Conservation (phyloP, 176 grass and related monocot genomes). For the Saccharum spontaneum region DNA sequence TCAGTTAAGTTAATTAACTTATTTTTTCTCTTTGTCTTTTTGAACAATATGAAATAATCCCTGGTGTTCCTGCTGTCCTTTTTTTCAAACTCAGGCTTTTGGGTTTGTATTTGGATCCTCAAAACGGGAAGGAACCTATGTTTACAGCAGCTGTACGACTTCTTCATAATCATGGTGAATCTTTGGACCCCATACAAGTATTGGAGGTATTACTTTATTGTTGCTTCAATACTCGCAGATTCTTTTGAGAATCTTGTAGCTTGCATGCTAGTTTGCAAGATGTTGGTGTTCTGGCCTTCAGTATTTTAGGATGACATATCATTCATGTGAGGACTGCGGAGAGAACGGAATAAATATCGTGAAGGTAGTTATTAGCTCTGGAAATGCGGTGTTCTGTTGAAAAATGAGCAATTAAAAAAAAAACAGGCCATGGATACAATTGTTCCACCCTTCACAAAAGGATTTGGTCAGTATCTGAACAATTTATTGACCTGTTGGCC, state of each 20-base stretch:
- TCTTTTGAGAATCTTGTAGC: constrained; percentile 7
- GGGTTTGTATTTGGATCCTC: constrained; percentile 95
- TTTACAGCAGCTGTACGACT: constrained; percentile 93
- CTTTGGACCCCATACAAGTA: constrained; percentile 94
- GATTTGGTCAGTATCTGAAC: background rate
- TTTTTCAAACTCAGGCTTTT: constrained; percentile 56
- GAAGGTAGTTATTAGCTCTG: background rate
- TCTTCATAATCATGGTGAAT: constrained; percentile 94
- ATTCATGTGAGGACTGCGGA: background rate
- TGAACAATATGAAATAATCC: constrained; percentile 18
- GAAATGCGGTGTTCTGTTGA: background rate
- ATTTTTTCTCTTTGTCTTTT: background rate
- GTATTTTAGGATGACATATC: background rate
- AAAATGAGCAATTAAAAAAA: background rate
- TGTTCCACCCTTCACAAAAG: background rate
- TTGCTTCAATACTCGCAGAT: background rate
- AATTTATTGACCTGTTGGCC: background rate
- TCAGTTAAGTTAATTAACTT: constrained; percentile 8
- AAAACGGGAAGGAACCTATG: constrained; percentile 96
- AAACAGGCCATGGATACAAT: background rate
- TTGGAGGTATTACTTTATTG: constrained; percentile 69
- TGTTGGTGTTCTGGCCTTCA: background rate
- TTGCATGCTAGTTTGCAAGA: constrained; percentile 1
- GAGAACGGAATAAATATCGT: background rate
- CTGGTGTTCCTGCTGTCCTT: constrained; percentile 26